Evolutionary conservation across 192 early-diverging fungal species (phyloP), one percentile per base, ranked within the genome.

Genomic region (Coemansia biformis): DNA sequence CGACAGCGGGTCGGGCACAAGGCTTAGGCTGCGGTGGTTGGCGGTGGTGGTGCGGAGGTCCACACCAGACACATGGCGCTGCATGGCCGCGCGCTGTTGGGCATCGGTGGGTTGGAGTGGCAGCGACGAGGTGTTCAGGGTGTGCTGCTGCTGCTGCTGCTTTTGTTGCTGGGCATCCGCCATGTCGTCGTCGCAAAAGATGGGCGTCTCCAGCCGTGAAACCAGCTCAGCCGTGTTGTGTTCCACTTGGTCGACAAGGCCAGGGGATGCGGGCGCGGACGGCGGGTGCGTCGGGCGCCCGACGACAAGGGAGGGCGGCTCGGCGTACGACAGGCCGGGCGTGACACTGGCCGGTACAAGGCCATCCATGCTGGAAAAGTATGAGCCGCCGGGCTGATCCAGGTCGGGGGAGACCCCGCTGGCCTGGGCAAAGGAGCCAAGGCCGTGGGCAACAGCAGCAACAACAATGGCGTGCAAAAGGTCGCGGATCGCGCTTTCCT

Each of bases 331-430:
- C 11, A 63, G 59, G 6, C 67, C 67, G 16, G 59, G 15, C 7
- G 31, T 17, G 3, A 34, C 28, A 14, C 56, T 59, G 1, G 46
- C 59, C 0, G 56, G 46, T 37, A 58, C 28, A 17, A 63, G 43
- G 13, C 36, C 23, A 1, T 55, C 60, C 7, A 51, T 16, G 5
- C 55, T 45, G 6, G 44, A 8, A 43, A 71, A 71, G 33, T 44
- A 59, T 37, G 67, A 59, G 16, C 67, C 67, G 0, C 60, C 51
- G 2, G 56, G 48, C 11, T 47, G 46, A 23, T 71, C 67, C 18
- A 71, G 38, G 19, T 71, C 67, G n/a, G 67, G 60, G 11, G 48
- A 21, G 17, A 71, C 47, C 1, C 67, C 67, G 21, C 67, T 63
- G 14, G 67, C 59, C 4, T 39, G 24, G 13, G 56, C 67, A 46